Base-by-base conservation (phyloP, 352 stramenopile species). In the Globisporangium lucens region DNA sequence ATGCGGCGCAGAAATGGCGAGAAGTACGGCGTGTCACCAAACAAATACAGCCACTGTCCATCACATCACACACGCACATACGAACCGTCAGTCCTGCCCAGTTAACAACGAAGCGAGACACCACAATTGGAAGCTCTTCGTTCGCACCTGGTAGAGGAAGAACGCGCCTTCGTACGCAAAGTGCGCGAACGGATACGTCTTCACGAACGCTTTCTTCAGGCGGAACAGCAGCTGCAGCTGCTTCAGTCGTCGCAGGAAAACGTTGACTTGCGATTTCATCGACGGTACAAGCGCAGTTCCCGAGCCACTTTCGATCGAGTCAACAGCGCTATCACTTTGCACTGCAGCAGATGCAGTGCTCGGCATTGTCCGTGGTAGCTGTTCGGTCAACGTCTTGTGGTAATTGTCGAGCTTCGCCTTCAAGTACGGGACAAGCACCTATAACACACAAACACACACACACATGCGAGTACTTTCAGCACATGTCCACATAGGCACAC, bases 21-120 rank as follows among this genome's bases (percentile, higher is more conserved):
- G 63, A 96, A 96, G 56, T 90, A 93, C 4, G 79, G 82, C 4
- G 88, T 94, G 51, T 94, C 83, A 29, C 85, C 86, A 71, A 96
- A 90, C 63, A 96, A 63, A 74, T 96, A 96, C 29, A 94, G 65
- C 88, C 85, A 93, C 79, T 96, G 53, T 49, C 6, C 38, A 17
- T 24, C 24, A 24, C 24, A 24, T 24, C 24, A 24, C 24, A 24
- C 24, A 24, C 24, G 24, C 24, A 24, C 24, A 24, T 24, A 24
- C 24, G 24, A 24, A 24, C 24, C 24, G 24, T 24, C 24, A 24
- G 24, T 24, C 24, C 24, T 0, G 24, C 24, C 24, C 24, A 24
- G 24, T 24, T 24, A 24, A 24, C 24, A 24, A 24, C 24, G 24
- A 24, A 24, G 24, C 24, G 24, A 24, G 24, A 24, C 24, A 0